Evolutionary conservation across 2,329 filamentous ascomycete species (phyloP).

Genomic region (Scedosporium dehoogii): DNA sequence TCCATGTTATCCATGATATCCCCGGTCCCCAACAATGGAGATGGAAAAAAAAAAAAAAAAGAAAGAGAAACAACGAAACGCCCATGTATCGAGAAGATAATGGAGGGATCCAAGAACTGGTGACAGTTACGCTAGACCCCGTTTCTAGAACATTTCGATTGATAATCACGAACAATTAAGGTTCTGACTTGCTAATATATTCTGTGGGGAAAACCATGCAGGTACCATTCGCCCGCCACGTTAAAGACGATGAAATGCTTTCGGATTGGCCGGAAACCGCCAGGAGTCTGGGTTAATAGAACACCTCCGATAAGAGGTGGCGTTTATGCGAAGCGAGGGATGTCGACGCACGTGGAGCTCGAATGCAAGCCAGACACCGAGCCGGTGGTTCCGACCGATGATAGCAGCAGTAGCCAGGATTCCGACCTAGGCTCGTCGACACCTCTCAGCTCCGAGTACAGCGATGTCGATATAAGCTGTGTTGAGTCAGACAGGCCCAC

Average conservation of each 20-base stretch:
- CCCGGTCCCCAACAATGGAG: too few species aligned
- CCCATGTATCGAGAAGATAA: too few species aligned
- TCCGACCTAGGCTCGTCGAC: not conserved
- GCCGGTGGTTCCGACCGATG: not conserved
- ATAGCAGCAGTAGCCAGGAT: not conserved
- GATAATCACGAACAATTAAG: not conserved
- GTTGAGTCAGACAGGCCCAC: too few species aligned
- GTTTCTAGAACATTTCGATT: not conserved
- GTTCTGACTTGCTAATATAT: conserved; percentile 1
- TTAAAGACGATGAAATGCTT: conserved; percentile 48
- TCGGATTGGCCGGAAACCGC: conserved; percentile 46
- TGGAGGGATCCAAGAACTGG: too few species aligned
- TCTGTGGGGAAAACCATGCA: conserved; percentile 18
- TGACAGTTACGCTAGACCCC: not conserved
- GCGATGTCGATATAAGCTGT: not conserved
- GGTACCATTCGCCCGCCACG: conserved; percentile 46
- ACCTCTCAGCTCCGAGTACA: not conserved
- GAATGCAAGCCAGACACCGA: not conserved
- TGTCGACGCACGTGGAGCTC: not conserved
- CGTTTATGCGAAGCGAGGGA: conserved; percentile 17
- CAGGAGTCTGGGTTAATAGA: conserved; percentile 44
- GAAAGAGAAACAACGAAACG: too few species aligned
- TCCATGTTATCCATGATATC: not conserved
- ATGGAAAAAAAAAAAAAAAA: too few species aligned
- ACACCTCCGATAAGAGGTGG: conserved; percentile 49